These are phyloP conservation scores for Trametes cubensis DNA, from an alignment of 768 basidiomycete genomes.

Conservation along the genomic window DNA sequence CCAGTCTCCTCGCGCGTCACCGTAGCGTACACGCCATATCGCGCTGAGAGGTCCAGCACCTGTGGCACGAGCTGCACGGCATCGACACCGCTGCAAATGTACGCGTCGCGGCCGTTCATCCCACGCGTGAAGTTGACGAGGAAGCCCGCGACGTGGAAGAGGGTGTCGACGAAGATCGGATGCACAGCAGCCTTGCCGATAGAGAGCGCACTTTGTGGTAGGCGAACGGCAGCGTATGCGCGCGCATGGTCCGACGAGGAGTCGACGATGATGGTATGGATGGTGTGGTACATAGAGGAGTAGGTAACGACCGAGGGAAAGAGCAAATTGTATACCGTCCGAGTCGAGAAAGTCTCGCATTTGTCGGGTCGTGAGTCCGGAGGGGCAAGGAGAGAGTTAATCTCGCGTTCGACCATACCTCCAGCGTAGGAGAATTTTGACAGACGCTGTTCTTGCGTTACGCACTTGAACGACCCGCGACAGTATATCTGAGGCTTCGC, in stretches of 20 bases:
- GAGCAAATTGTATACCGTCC: slow-evolving; percentile 63
- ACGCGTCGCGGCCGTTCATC: slow-evolving; percentile 47
- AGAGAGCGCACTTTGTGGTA: slow-evolving; percentile 32
- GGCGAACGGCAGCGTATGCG: slow-evolving; percentile 50
- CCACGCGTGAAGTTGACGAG: slow-evolving; percentile 58
- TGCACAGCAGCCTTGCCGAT: slow-evolving; percentile 42
- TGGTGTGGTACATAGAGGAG: slow-evolving; percentile 56
- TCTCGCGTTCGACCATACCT: slow-evolving; percentile 37
- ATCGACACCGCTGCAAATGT: slow-evolving; percentile 63
- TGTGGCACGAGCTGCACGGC: slow-evolving; percentile 50
- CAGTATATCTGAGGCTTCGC: slow-evolving; percentile 31
- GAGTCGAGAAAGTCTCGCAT: slow-evolving; percentile 54
- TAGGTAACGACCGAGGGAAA: slow-evolving; percentile 74
- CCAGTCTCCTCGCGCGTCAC: not conserved
- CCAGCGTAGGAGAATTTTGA: slow-evolving; percentile 39
- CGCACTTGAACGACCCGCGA: slow-evolving; percentile 1
- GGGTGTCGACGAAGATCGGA: slow-evolving; percentile 65
- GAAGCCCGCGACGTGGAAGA: slow-evolving; percentile 73
- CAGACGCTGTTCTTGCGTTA: not conserved
- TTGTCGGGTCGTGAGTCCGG: slow-evolving; percentile 7
- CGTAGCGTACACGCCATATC: slow-evolving; percentile 50
- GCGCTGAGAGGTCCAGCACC: slow-evolving; percentile 41
- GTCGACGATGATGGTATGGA: slow-evolving; percentile 55
- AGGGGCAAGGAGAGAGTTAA: slow-evolving; percentile 26
- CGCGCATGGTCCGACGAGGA: slow-evolving; percentile 47